A percentile compares a stretch with the other conserved stretches of the same genome.
Conservation (phyloP, 2,329 filamentous ascomycete species). For the Colletotrichum cereale region DNA sequence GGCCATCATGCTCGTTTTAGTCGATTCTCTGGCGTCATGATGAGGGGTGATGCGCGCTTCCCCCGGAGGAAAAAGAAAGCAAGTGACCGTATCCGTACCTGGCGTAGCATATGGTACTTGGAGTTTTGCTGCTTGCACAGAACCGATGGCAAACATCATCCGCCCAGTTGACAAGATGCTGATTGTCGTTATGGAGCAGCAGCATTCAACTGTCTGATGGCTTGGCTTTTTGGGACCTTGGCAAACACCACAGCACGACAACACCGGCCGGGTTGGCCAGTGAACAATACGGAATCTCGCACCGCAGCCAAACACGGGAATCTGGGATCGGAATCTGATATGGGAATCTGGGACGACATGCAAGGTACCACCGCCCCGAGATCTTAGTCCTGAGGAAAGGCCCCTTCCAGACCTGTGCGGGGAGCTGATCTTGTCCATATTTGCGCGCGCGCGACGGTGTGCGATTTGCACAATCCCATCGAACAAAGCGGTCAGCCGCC, state of each 20-base stretch:
- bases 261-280: too few relatives aligned
- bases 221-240: neutral
- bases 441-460: neutral
- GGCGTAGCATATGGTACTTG: slow-evolving; percentile 1
- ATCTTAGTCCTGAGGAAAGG: neutral
- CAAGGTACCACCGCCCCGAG: neutral
- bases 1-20: neutral
- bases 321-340: slow-evolving; percentile 23
- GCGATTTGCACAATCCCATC: neutral
- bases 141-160: neutral
- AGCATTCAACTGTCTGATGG: neutral
- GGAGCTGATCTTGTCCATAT: neutral
- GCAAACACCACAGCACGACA: neutral
- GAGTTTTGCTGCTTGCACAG: neutral
- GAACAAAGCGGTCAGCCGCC: neutral
- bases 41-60: neutral
- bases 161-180: neutral
- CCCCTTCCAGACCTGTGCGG: neutral
- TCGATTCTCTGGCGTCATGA: slow-evolving; percentile 8
- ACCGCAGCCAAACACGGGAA: neutral
- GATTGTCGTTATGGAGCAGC: neutral
- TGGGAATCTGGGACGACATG: slow-evolving; percentile 25
- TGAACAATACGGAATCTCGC: neutral
- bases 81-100: neutral
- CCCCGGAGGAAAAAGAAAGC: slow-evolving; percentile 12